phyloP scores from a whole-genome alignment of 2,329 filamentous ascomycete species.

The Dactylellina sp. region DNA sequence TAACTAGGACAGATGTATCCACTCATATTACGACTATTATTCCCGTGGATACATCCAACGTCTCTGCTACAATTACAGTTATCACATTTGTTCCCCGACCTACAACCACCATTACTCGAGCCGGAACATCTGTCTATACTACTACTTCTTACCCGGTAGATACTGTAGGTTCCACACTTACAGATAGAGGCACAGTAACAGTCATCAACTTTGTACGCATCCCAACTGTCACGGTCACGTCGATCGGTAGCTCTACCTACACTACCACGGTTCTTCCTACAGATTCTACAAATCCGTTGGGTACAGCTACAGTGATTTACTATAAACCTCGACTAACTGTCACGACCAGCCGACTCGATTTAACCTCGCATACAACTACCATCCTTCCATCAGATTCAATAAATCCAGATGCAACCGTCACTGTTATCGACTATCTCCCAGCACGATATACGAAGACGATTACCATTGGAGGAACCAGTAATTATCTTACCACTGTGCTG shows the following conservation, averaged over 20 bases:
- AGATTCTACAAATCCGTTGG: too few relatives aligned
- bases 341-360: neutral
- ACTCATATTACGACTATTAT: too few relatives aligned
- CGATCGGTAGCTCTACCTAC: too few relatives aligned
- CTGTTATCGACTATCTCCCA: neutral
- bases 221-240: too few relatives aligned
- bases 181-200: neutral
- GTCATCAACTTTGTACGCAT: too few relatives aligned
- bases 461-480: neutral
- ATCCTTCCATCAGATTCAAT: conserved; percentile 17
- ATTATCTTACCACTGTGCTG: neutral
- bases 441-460: neutral
- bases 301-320: too few relatives aligned
- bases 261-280: too few relatives aligned
- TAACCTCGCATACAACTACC: neutral
- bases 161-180: neutral
- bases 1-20: too few relatives aligned
- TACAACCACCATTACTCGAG: neutral
- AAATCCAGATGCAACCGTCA: conserved; percentile 1
- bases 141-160: neutral
- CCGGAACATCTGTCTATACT: neutral
- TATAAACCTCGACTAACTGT: neutral
- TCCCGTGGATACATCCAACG: neutral
- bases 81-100: neutral
- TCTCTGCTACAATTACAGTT: neutral